Conservation (phyloP, 2,329 filamentous ascomycete genomes). For the Dactylellina leptospora region DNA sequence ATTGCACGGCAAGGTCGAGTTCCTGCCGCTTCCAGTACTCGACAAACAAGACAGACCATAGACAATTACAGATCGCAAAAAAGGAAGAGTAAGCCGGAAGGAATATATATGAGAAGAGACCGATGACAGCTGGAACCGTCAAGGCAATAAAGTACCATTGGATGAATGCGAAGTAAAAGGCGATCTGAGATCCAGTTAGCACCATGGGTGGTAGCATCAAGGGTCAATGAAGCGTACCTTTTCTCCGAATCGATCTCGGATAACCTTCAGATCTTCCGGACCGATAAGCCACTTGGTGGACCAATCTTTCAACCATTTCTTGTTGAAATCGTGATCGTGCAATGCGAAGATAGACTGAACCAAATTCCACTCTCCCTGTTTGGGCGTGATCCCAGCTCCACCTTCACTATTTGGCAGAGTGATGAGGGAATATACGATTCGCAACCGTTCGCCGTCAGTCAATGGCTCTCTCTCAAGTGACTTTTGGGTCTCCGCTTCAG, state of each 20-base stretch:
- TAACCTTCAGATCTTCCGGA: slow-evolving; percentile 73
- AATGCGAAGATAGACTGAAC: slow-evolving; percentile 80
- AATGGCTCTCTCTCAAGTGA: slow-evolving; percentile 78
- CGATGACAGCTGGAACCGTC: slow-evolving; percentile 80
- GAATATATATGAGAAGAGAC: slow-evolving; percentile 79
- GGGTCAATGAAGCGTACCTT: slow-evolving; percentile 62
- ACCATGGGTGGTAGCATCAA: too few relatives aligned
- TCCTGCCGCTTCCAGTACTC: slow-evolving; percentile 98
- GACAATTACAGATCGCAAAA: slow-evolving; percentile 78
- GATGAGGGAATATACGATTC: slow-evolving; percentile 86
- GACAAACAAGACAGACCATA: slow-evolving; percentile 91
- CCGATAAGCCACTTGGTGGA: slow-evolving; percentile 75
- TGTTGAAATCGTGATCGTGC: slow-evolving; percentile 79
- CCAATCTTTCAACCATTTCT: slow-evolving; percentile 77
- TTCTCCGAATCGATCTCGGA: slow-evolving; percentile 80
- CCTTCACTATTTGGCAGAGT: slow-evolving; percentile 76
- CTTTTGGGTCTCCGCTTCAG: slow-evolving; percentile 74
- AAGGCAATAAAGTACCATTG: slow-evolving; percentile 90
- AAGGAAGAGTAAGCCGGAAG: slow-evolving; percentile 83
- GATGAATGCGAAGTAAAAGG: slow-evolving; percentile 94
- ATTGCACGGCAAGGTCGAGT: slow-evolving; percentile 82
- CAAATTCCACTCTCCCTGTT: slow-evolving; percentile 74
- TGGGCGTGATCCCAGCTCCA: slow-evolving; percentile 78
- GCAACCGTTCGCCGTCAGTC: slow-evolving; percentile 85
- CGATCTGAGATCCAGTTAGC: slow-evolving; percentile 66